A percentile compares a stretch with the other conserved stretches of the same genome.
phyloP scores from a whole-genome alignment of 1,284 basidiomycete genomes.

The Melampsora occidentalis region DNA sequence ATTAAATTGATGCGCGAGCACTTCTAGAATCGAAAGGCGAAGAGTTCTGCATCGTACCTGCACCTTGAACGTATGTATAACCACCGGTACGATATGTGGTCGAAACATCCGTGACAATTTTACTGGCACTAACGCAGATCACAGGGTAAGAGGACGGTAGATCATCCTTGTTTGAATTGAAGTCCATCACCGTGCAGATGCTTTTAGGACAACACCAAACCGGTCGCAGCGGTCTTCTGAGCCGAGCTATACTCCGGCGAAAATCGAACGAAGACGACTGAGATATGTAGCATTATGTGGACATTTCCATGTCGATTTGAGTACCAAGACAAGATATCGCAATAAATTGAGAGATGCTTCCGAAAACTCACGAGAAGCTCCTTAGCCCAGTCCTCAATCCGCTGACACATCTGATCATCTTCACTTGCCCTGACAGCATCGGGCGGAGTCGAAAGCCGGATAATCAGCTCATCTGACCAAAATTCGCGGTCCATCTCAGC shows the following conservation, averaged over 20 bases:
- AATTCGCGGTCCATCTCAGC: constrained; percentile 47
- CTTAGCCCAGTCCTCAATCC: constrained; percentile 66
- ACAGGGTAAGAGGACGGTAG: constrained; percentile 62
- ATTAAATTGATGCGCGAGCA: neutral
- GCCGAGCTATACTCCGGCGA: constrained; percentile 50
- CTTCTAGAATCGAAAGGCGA: neutral
- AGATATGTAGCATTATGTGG: neutral
- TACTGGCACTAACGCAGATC: constrained; percentile 74
- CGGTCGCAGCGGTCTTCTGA: constrained; percentile 63
- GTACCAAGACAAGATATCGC: constrained; percentile 47
- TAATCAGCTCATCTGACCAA: constrained; percentile 52
- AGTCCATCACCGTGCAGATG: constrained; percentile 57
- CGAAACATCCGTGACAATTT: constrained; percentile 59
- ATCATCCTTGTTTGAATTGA: constrained; percentile 43
- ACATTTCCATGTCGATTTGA: constrained; percentile 57
- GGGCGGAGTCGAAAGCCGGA: constrained; percentile 67
- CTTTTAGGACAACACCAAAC: constrained; percentile 67
- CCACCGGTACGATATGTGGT: constrained; percentile 64
- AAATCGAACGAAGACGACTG: constrained; percentile 47
- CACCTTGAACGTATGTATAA: constrained; percentile 79
- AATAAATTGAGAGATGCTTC: neutral
- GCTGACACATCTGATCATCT: constrained; percentile 66
- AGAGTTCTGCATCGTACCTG: constrained; percentile 20
- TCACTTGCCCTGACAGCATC: constrained; percentile 58
- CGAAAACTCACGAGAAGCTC: constrained; percentile 60